A percentile compares a stretch with the other conserved stretches of the same genome.
phyloP scores from a whole-genome alignment of 345 rosid species.

The Theobroma cacao region DNA sequence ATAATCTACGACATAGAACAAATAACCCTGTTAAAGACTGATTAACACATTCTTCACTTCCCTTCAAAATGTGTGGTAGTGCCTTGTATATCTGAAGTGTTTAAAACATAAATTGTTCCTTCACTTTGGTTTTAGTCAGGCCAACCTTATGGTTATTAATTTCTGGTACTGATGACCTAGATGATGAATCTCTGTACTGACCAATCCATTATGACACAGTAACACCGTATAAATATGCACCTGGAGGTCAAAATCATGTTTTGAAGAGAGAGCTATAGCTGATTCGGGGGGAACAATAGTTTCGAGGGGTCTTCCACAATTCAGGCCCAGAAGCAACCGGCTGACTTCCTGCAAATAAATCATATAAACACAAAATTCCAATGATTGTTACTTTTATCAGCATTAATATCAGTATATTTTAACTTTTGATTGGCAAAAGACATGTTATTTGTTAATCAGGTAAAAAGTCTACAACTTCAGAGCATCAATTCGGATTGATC shows the following conservation, averaged over 20 bases:
- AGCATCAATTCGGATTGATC: background rate
- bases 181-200: background rate
- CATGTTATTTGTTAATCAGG: background rate
- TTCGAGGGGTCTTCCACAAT: constrained; percentile 65
- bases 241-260: constrained; percentile 82
- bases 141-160: background rate
- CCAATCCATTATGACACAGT: background rate
- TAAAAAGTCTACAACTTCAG: background rate
- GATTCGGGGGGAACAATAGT: constrained; percentile 46
- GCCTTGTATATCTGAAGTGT: background rate
- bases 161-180: background rate
- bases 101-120: background rate
- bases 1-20: background rate
- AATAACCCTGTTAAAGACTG: background rate
- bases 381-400: background rate
- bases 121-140: background rate
- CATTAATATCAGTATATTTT: background rate
- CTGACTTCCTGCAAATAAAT: constrained; percentile 68
- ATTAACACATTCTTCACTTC: background rate
- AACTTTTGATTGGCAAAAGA: background rate
- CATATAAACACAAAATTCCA: background rate
- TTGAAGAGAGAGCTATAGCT: constrained; percentile 49
- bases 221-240: constrained; percentile 22
- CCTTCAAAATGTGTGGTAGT: background rate
- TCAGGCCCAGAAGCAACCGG: constrained; percentile 70